These are phyloP conservation scores for Elaeis oleifera DNA, from an alignment of 202 grass and related monocot species.

Conservation along the genomic window DNA sequence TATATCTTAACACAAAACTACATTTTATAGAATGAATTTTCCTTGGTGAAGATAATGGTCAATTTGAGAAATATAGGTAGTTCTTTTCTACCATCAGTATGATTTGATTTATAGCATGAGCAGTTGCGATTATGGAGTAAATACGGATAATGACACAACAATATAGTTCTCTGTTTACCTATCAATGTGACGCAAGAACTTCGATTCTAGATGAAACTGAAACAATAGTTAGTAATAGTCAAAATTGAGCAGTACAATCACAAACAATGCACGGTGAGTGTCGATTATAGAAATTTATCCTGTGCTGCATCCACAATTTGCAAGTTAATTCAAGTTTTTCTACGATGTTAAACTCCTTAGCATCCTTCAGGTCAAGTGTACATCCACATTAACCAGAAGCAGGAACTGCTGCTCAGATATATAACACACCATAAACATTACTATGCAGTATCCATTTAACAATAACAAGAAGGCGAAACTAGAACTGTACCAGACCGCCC, in stretches of 20 bases:
- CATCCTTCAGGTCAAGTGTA: background rate
- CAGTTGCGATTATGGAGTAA: too few species aligned
- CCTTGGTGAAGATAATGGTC: too few species aligned
- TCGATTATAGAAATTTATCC: background rate
- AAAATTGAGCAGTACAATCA: background rate
- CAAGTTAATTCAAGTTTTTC: background rate
- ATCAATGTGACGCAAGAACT: too few species aligned
- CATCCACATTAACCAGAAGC: background rate
- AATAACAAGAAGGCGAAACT: background rate
- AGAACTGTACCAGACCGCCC: conserved; percentile 1
- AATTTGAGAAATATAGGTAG: too few species aligned
- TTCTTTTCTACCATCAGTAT: too few species aligned
- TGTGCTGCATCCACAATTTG: background rate
- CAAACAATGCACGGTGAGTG: background rate
- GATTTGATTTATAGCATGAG: too few species aligned
- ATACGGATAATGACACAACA: too few species aligned
- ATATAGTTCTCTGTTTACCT: too few species aligned
- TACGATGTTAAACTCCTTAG: background rate
- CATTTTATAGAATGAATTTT: too few species aligned
- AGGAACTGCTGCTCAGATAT: background rate
- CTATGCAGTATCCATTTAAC: background rate
- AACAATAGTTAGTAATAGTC: background rate
- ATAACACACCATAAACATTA: background rate
- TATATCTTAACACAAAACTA: too few species aligned
- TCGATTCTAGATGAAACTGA: too few species aligned